A percentile compares a stretch with the other conserved stretches of the same genome.
Conservation (phyloP, 2,329 filamentous ascomycete species). For the Tolypocladium inflatum region DNA sequence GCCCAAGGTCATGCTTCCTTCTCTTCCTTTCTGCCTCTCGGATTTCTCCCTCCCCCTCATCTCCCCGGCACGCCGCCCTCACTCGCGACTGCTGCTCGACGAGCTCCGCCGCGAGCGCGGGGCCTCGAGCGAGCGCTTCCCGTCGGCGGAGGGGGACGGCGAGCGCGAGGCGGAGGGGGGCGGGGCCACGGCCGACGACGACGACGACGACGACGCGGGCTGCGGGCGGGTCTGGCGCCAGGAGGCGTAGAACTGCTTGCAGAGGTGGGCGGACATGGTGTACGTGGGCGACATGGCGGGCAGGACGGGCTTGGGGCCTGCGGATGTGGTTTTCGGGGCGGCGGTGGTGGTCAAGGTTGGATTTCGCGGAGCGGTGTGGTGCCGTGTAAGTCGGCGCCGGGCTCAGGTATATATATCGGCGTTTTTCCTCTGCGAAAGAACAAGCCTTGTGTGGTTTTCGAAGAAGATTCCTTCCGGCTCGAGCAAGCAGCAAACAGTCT, state of each 20-base stretch:
- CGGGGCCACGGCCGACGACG: neutral
- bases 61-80: neutral
- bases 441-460: neutral
- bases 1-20: neutral
- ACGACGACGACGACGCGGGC: conserved; percentile 11
- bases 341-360: neutral
- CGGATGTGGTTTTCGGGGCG: neutral
- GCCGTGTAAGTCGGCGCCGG: neutral
- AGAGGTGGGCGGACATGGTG: conserved; percentile 52
- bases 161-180: conserved; percentile 10
- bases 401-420: neutral
- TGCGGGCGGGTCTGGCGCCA: conserved; percentile 38
- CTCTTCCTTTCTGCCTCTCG: neutral
- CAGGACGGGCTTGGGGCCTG: neutral
- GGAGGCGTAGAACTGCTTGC: conserved; percentile 51
- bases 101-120: conserved; percentile 23
- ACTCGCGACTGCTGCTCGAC: conserved; percentile 1
- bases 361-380: neutral
- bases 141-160: conserved; percentile 15
- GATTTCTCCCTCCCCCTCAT: neutral
- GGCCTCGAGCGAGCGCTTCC: conserved; percentile 39
- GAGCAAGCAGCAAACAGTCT: neutral
- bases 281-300: conserved; percentile 46
- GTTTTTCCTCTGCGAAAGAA: neutral
- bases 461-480: neutral